phyloP scores from a whole-genome alignment of 345 rosid genomes.

The Citrus glauca region DNA sequence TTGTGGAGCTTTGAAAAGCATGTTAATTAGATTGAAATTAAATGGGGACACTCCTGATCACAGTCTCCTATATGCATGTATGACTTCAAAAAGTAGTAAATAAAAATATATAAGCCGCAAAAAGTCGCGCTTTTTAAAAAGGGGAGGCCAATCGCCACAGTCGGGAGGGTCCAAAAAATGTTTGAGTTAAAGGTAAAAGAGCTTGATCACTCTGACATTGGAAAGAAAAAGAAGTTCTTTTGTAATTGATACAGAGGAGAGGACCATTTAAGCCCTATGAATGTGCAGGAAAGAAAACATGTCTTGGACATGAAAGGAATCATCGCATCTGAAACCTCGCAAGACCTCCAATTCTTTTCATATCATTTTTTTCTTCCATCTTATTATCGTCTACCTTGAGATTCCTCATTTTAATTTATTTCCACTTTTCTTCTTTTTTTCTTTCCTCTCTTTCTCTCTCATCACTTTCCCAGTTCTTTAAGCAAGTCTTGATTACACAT shows the following conservation, averaged over 20 bases:
- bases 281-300: slow-evolving; percentile 15
- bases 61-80: no score
- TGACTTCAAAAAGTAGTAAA: slow-evolving; percentile 24
- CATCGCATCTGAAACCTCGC: not conserved
- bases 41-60: no score
- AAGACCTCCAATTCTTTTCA: not conserved
- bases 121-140: slow-evolving; percentile 23
- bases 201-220: slow-evolving; percentile 7
- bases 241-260: slow-evolving; percentile 13
- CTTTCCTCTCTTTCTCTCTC: not conserved
- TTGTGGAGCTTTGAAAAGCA: not conserved
- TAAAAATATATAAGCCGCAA: slow-evolving; percentile 9
- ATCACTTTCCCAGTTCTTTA: slow-evolving; percentile 17
- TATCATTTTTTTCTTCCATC: slow-evolving; percentile 4
- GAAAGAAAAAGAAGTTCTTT: slow-evolving; percentile 33
- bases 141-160: not conserved
- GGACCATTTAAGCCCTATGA: slow-evolving; percentile 23
- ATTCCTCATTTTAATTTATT: slow-evolving; percentile 19
- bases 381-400: slow-evolving; percentile 12
- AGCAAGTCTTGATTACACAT: slow-evolving; percentile 4
- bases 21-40: not conserved
- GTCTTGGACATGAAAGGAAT: slow-evolving; percentile 23
- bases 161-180: slow-evolving; percentile 20
- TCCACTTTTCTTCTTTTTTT: not conserved
- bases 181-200: slow-evolving; percentile 20